Evolutionary conservation across 352 stramenopile species (phyloP), one percentile per base, ranked within the genome.

Genomic region (Pythium phragmitis): DNA sequence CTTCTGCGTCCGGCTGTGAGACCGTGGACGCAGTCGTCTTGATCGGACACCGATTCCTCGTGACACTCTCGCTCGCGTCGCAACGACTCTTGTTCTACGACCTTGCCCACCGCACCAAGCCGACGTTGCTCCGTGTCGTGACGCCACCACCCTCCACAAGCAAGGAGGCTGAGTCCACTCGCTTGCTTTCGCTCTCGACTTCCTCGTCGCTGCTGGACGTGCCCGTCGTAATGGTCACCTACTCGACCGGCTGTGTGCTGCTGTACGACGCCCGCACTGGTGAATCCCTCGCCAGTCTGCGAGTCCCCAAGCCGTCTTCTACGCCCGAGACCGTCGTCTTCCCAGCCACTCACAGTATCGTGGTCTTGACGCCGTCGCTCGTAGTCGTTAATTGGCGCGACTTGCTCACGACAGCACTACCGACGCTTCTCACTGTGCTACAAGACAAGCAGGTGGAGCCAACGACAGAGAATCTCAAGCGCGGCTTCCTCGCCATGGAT

Each of bases 21-120:
- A 0, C 48, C 4, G 37, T 66, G 13, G 59, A 56, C 34, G 6
- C 17, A 12, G 53, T 49, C 1, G 26, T 63, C 26, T 33, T 63
- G 23, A 41, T 16, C 43, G 26, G 63, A 59, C 3, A 47, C 14
- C 57, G 46, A 21, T 72, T 58, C 39, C n/a, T 88, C 45, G 65
- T 77, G 14, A 61, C 74, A 1, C 63, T 87, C 26, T 87, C 74
- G 0, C 67, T 56, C 17, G 19, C 51, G 0, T 58, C 57, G 4
- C 79, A 88, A 46, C 71, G 68, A 33, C 59, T 84, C 9, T 68
- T 62, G 17, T 83, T 90, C 65, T 82, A 77, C 57, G 68, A 87
- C 21, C 57, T 86, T 19, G 59, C 60, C 0, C 58, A 78, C 37
- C 67, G 61, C 17, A 53, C 41, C 6, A 39, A 52, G 7, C 67